These are phyloP conservation scores for Brassica napus DNA, from an alignment of 345 rosid genomes.

Conservation along the genomic window Da-Ae NC_063448.1:37440001-37440500, in stretches of 20 bases:
- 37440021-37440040: slow-evolving; percentile 91
- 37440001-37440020: slow-evolving; percentile 83
- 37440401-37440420: slow-evolving; percentile 78
- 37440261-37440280: slow-evolving; percentile 91
- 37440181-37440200: slow-evolving; percentile 93
- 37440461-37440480: slow-evolving; percentile 98
- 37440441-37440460: slow-evolving; percentile 97
- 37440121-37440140: slow-evolving; percentile 69
- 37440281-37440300: slow-evolving; percentile 19
- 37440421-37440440: slow-evolving; percentile 97
- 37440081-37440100: slow-evolving; percentile 94
- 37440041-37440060: slow-evolving; percentile 99
- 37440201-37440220: slow-evolving; percentile 96
- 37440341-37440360: slow-evolving; percentile 57
- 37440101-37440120: slow-evolving; percentile 61
- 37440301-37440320: not conserved
- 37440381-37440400: slow-evolving; percentile 98
- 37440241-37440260: slow-evolving; percentile 96
- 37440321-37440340: not conserved
- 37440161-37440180: slow-evolving; percentile 88
- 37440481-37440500: slow-evolving; percentile 96
- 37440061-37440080: slow-evolving; percentile 88
- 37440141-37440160: slow-evolving; percentile 88
- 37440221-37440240: slow-evolving; percentile 84
- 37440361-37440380: slow-evolving; percentile 88